Percentiles rank a stretch among this genome's conserved stretches.
phyloP scores from a whole-genome alignment of 805 yeast genomes.

The Ogataea sp. region DNA sequence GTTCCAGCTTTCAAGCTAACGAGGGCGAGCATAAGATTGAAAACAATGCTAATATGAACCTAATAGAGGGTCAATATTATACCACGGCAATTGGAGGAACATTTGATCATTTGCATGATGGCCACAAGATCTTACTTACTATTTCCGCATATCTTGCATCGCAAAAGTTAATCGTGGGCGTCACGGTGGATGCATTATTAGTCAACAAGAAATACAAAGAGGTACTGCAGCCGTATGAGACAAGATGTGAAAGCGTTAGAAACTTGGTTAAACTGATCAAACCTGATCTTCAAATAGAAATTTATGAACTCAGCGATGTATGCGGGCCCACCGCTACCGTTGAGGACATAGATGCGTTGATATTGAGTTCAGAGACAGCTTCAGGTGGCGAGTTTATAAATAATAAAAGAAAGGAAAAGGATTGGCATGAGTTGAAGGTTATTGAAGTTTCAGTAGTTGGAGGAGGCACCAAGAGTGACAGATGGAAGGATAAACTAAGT shows the following conservation, averaged over 20 bases:
- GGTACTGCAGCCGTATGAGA: conserved; percentile 48
- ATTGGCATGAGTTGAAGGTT: conserved; percentile 42
- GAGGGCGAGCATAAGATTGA: background rate
- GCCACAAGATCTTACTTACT: conserved; percentile 80
- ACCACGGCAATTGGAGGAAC: conserved; percentile 83
- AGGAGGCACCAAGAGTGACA: conserved; percentile 34
- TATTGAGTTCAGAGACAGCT: conserved; percentile 73
- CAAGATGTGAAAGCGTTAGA: conserved; percentile 39
- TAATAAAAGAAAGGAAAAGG: conserved; percentile 46
- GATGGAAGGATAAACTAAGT: conserved; percentile 69
- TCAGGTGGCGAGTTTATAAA: conserved; percentile 73
- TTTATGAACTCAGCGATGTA: conserved; percentile 67
- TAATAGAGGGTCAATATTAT: background rate
- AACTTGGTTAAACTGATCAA: conserved; percentile 41
- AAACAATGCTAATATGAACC: background rate
- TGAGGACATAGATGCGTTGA: conserved; percentile 66
- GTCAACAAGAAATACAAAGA: conserved; percentile 68
- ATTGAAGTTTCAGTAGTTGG: conserved; percentile 61
- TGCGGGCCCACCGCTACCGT: conserved; percentile 91
- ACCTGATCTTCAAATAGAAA: conserved; percentile 38
- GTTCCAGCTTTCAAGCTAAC: no score
- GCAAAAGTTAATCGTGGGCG: conserved; percentile 60
- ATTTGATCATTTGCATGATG: conserved; percentile 93
- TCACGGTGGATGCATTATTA: conserved; percentile 70
- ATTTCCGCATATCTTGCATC: conserved; percentile 57